Conservation (phyloP, 768 basidiomycete species). For the Collybiopsis luxurians region DNA sequence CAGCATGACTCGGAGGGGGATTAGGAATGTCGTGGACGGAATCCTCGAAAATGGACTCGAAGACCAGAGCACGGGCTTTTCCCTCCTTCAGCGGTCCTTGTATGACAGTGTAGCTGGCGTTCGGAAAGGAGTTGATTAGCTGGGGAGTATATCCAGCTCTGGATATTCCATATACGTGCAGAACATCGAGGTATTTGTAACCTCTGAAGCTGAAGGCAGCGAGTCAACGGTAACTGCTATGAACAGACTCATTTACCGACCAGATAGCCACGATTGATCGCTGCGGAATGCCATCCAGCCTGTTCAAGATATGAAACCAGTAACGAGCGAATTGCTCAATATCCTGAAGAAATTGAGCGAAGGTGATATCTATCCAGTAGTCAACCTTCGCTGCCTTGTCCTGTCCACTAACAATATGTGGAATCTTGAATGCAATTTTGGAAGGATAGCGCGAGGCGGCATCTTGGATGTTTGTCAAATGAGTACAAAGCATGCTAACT, state of each 20-base stretch:
- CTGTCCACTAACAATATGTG: no score
- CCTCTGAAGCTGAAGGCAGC: background rate
- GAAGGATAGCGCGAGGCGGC: no score
- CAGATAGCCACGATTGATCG: background rate
- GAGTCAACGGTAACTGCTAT: background rate
- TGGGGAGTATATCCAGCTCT: conserved; percentile 1
- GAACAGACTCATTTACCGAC: background rate
- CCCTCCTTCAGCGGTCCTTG: background rate
- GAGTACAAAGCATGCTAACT: no score
- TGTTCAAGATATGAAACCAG: background rate
- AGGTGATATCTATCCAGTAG: background rate
- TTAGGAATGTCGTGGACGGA: no score
- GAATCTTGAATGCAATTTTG: no score
- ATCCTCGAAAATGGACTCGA: no score
- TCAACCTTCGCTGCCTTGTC: no score
- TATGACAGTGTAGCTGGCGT: background rate
- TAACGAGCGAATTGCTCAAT: background rate
- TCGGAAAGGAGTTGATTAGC: no score
- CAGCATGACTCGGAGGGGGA: background rate
- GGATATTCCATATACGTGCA: background rate
- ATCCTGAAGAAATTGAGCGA: background rate
- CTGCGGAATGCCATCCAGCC: background rate
- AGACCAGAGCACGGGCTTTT: background rate
- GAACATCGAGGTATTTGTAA: background rate
- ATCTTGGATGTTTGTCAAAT: no score